Conservation (phyloP, 805 yeast genomes). For the Ogataea haglerorum region DNA sequence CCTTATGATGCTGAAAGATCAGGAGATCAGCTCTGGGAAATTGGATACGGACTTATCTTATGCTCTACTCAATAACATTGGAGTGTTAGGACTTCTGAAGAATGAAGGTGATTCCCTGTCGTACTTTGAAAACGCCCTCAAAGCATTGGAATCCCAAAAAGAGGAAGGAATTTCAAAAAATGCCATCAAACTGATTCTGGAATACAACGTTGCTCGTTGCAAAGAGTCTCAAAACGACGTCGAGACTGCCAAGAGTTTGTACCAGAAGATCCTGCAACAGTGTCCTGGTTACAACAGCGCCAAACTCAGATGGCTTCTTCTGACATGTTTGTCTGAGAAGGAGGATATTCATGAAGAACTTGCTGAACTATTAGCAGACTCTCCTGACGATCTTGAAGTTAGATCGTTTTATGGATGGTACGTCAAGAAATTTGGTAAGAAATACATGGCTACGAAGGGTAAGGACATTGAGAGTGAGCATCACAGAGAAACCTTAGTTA, state of each 20-base stretch:
- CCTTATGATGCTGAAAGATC: conserved; percentile 49
- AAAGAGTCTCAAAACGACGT: conserved; percentile 32
- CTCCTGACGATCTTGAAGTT: conserved; percentile 68
- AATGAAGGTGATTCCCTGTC: conserved; percentile 45
- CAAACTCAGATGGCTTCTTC: conserved; percentile 62
- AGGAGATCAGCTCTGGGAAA: conserved; percentile 33
- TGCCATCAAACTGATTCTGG: conserved; percentile 42
- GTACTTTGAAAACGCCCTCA: conserved; percentile 40
- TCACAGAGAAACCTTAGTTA: conserved; percentile 79
- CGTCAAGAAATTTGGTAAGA: conserved; percentile 56
- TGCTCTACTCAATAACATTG: conserved; percentile 76
- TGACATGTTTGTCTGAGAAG: conserved; percentile 51
- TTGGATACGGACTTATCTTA: conserved; percentile 46
- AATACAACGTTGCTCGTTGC: conserved; percentile 76
- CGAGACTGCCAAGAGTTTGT: conserved; percentile 36
- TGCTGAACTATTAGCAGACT: conserved; percentile 47
- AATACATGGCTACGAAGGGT: conserved; percentile 43
- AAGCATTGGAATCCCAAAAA: conserved; percentile 36
- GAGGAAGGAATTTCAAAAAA: conserved; percentile 18
- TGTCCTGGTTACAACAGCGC: conserved; percentile 77
- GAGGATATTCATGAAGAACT: conserved; percentile 52
- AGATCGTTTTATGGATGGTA: conserved; percentile 94
- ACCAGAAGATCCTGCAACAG: conserved; percentile 51
- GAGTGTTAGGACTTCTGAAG: conserved; percentile 71
- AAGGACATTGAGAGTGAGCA: conserved; percentile 67